Evolutionary conservation across 768 basidiomycete species (phyloP).

Genomic region (Termitomyces sp.): DNA sequence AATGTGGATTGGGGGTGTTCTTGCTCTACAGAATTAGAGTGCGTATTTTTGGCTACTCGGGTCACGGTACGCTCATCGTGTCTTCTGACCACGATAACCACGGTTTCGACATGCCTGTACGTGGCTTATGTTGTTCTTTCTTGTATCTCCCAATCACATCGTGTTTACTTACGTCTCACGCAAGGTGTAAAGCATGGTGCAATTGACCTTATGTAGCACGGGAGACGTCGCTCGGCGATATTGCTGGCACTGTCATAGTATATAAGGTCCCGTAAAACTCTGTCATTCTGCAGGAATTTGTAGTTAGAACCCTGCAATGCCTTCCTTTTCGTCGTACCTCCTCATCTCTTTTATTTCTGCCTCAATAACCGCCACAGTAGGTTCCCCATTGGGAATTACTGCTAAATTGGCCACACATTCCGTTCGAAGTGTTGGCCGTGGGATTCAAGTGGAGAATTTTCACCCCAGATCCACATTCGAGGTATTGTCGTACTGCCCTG

Average conservation of each 20-base stretch:
- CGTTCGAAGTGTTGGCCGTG: conserved; percentile 8
- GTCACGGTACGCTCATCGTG: not conserved
- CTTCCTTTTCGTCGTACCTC: not conserved
- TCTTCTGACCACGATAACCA: conserved; percentile 4
- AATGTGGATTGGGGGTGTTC: not conserved
- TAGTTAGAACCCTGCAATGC: not conserved
- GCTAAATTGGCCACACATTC: conserved; percentile 9
- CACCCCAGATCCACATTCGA: conserved; percentile 15
- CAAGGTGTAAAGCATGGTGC: conserved; percentile 1
- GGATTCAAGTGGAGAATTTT: conserved; percentile 11
- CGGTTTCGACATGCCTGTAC: not conserved
- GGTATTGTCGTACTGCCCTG: not conserved
- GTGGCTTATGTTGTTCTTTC: not conserved
- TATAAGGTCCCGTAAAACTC: not conserved
- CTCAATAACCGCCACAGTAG: not conserved
- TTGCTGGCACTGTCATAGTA: conserved; percentile 4
- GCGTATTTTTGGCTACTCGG: not conserved
- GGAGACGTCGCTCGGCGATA: conserved; percentile 7
- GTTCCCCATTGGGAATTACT: not conserved
- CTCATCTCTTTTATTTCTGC: conserved; percentile 1
- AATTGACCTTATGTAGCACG: conserved; percentile 2
- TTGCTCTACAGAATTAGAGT: not conserved
- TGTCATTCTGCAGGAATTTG: not conserved
- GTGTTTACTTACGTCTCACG: not conserved
- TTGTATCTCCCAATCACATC: conserved; percentile 7